Conservation (phyloP, 208 protist species). For the Trypanosomatidae sp. region DNA sequence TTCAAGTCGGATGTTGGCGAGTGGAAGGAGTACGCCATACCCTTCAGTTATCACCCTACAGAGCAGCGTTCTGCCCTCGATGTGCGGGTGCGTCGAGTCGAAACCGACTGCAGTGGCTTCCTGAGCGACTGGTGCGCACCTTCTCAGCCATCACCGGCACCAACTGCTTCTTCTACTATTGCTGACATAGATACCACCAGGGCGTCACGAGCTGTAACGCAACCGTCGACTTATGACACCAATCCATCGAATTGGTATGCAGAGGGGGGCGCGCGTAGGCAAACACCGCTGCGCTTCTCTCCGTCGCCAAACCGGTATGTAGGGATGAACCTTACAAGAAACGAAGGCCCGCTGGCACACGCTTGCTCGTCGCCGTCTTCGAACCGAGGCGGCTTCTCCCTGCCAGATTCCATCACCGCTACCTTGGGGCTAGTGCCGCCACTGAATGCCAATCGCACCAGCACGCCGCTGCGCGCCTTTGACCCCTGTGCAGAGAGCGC, state of each 20-base stretch:
- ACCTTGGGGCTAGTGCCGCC: background rate
- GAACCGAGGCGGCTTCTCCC: background rate
- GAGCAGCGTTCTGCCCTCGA: constrained; percentile 63
- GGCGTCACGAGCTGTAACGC: background rate
- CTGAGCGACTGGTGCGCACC: constrained; percentile 3
- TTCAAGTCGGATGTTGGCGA: constrained; percentile 38
- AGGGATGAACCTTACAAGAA: background rate
- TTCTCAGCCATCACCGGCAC: constrained; percentile 10
- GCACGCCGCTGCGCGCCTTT: constrained; percentile 20
- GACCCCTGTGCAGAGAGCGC: background rate
- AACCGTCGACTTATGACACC: background rate
- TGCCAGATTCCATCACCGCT: background rate
- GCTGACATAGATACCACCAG: background rate
- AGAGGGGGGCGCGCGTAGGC: background rate
- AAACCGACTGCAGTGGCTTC: background rate
- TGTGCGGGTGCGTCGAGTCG: constrained; percentile 45
- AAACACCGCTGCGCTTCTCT: constrained; percentile 1
- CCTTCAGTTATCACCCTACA: constrained; percentile 85
- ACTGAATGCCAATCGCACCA: background rate
- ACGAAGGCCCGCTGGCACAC: background rate
- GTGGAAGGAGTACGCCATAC: constrained; percentile 83
- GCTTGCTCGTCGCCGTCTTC: background rate
- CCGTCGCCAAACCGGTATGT: background rate
- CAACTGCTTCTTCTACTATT: background rate
- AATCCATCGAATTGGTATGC: background rate